Base-by-base conservation (phyloP, 192 early-diverging fungal genomes). In the Linnemannia zychae region DNA sequence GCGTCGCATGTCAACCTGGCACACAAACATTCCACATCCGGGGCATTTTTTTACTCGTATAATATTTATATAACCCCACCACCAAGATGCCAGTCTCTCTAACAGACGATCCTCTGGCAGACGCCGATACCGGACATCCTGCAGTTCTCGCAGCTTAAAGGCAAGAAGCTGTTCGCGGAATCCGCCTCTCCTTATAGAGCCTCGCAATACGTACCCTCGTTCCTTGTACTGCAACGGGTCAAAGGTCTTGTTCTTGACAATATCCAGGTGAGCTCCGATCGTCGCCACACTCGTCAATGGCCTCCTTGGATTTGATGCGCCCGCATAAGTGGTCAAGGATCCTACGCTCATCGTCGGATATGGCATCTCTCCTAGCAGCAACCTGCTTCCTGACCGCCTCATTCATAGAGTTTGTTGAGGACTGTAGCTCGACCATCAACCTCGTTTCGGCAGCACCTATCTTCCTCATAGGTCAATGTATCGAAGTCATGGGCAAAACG, bases 341-440 rank as follows among this genome's bases (percentile, higher is more conserved):
- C 53, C 53, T 57, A 9, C 53, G 53, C 53, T 70, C 68, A 7
- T 24, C 68, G 11, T 70, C 38, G 11, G n/a, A 37, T 24, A 44
- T 70, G 34, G n/a, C 34, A 70, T 70, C 68, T 44, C 24, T 70
- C 47, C 52, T 53, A 38, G 52, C n/a, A n/a, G n/a, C n/a, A n/a
- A n/a, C n/a, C 4, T 57, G 53, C 52, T 70, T 49, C 31, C 7
- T 47, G 34, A 31, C 24, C 24, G 9, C 57, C 47, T 77, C 24
- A 37, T 34, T 40, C 37, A 72, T 60, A 50, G 53, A 52, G 13
- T 9, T n/a, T 7, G 20, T 9, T 24, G n/a, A 24, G 53, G 53
- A 57, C 53, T 0, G 24, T 24, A 28, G 53, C 53, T 57, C 24
- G 24, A 1, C 24, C 11, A 57, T 57, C n/a, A 0, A 1, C 48